Percentiles rank a stretch among this genome's conserved stretches.
phyloP scores from a whole-genome alignment of 1,284 basidiomycete species.

The Trichosporon faecale region DNA sequence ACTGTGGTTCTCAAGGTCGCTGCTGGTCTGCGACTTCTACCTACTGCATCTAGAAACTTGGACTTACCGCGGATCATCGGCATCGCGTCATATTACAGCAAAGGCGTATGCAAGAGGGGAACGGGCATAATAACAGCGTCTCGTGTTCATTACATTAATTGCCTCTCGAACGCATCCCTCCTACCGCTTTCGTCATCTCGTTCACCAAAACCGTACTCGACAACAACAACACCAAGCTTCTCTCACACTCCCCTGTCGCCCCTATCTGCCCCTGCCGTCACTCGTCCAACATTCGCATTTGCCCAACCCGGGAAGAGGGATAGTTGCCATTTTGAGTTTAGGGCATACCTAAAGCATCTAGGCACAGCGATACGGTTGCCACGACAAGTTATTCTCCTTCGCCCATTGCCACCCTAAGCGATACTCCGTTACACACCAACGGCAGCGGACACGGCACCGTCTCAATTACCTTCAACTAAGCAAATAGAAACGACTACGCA shows the following conservation, averaged over 20 bases:
- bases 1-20: not conserved
- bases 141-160: not conserved
- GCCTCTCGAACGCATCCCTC: conserved; percentile 1
- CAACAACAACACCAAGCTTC: not conserved
- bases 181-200: not conserved
- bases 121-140: not conserved
- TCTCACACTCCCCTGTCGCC: not conserved
- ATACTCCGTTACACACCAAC: conserved; percentile 6
- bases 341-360: conserved; percentile 8
- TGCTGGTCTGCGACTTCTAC: conserved; percentile 1
- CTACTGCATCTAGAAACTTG: not conserved
- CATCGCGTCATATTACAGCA: conserved; percentile 3
- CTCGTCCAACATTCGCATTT: not conserved
- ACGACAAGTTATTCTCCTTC: not conserved
- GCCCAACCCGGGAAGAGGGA: conserved; percentile 10
- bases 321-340: conserved; percentile 12
- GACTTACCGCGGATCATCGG: not conserved
- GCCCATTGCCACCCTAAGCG: not conserved
- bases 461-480: not conserved
- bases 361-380: conserved; percentile 8
- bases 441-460: not conserved
- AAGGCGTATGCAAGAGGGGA: not conserved
- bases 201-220: not conserved
- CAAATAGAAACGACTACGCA: not conserved
- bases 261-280: conserved; percentile 1